Base-by-base conservation (phyloP, 345 rosid species). In the Angophora floribunda region DNA sequence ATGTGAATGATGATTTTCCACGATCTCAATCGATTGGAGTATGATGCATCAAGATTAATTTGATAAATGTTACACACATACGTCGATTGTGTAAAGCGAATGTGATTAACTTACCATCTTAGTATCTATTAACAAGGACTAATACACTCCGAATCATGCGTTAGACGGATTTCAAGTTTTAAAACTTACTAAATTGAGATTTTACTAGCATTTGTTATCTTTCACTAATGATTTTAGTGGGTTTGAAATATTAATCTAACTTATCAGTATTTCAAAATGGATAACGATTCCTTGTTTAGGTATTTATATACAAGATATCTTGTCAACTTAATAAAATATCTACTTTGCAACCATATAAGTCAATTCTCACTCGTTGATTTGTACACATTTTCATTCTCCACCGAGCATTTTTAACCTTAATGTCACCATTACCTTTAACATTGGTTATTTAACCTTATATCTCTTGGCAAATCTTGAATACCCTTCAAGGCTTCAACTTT, bases 21-120 rank as follows among this genome's bases (percentile, higher is more conserved):
- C 15, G 0, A 28, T 26, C 4, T 0, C 26, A 61, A 61, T 61
- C 26, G 32, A 14, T 26, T 7, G 7, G 6, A 5, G 67, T 1
- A 11, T 14, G 22, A 55, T 59, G 1, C 32, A 26, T 0, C 11
- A 26, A 61, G 67, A 61, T 61, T 61, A 12, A 28, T 26, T 61
- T 28, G 1, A 36, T 36, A 36, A 36, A 36, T 36, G 41, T 36
- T 36, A 36, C 3, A 36, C 41, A 36, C 41, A 4, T 5, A 26
- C 26, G 16, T 5, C 26, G 30, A 28, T 61, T 61, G 30, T 61
- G 28, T 61, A 61, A 7, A 61, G 67, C 30, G 13, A 61, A 0
- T 0, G 12, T 10, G 67, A 61, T 61, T 61, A 61, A 61, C 67
- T 61, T 61, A 61, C 7, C 0, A 0, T 26, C 65, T 59, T 13